A percentile compares a stretch with the other conserved stretches of the same genome.
Conservation (phyloP, 2,329 filamentous ascomycete species). For the Stagonosporopsis cucurbitacearum region DNA sequence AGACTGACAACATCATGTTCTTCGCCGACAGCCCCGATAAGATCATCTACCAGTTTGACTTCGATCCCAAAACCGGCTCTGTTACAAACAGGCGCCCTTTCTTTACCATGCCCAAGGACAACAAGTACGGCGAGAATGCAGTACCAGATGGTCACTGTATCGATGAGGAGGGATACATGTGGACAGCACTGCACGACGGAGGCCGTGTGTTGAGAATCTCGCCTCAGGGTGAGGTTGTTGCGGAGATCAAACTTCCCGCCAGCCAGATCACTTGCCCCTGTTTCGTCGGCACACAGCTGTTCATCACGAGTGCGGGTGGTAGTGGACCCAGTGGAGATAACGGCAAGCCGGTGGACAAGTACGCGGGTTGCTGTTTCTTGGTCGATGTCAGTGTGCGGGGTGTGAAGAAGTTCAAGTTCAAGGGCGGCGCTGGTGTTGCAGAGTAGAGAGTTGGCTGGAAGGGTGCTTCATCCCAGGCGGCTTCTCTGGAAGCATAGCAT, state of each 20-base stretch:
- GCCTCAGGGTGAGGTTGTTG: slow-evolving; percentile 72
- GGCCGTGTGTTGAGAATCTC: slow-evolving; percentile 76
- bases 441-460: slow-evolving; percentile 20
- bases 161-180: slow-evolving; percentile 84
- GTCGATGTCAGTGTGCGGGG: slow-evolving; percentile 78
- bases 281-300: slow-evolving; percentile 76
- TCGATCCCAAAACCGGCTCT: slow-evolving; percentile 66
- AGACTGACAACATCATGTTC: slow-evolving; percentile 75
- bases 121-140: slow-evolving; percentile 51
- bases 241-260: slow-evolving; percentile 78
- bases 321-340: slow-evolving; percentile 52
- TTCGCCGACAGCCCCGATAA: slow-evolving; percentile 78
- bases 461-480: neutral
- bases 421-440: slow-evolving; percentile 35
- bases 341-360: slow-evolving; percentile 68
- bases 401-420: slow-evolving; percentile 47
- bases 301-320: slow-evolving; percentile 74
- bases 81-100: slow-evolving; percentile 74
- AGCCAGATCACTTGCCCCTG: slow-evolving; percentile 80
- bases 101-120: slow-evolving; percentile 70
- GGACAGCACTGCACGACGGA: slow-evolving; percentile 86
- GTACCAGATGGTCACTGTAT: slow-evolving; percentile 84
- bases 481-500: neutral
- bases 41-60: slow-evolving; percentile 78
- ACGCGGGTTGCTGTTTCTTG: slow-evolving; percentile 74